Conservation (phyloP, 2,329 filamentous ascomycete species). For the Aspergillus japonicus region DNA sequence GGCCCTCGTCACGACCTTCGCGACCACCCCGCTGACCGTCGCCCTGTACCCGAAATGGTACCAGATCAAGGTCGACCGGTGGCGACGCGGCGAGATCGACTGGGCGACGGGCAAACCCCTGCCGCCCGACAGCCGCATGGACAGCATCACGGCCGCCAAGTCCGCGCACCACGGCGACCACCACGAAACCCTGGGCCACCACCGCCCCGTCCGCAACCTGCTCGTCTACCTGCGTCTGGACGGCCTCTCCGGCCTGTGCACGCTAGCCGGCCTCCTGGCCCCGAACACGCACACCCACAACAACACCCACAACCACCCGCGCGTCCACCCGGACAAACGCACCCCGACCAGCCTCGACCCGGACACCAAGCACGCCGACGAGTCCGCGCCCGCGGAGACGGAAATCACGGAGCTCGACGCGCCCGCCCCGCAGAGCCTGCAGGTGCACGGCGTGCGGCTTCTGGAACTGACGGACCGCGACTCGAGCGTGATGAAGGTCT, state of each 20-base stretch:
- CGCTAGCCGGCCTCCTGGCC: slow-evolving; percentile 77
- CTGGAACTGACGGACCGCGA: slow-evolving; percentile 87
- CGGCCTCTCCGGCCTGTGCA: slow-evolving; percentile 77
- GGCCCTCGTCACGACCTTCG: slow-evolving; percentile 82
- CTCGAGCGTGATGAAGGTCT: slow-evolving; percentile 92
- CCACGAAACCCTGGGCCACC: background rate
- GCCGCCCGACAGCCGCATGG: slow-evolving; percentile 42
- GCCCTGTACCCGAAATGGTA: slow-evolving; percentile 76
- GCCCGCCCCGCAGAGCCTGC: slow-evolving; percentile 49
- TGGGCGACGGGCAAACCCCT: slow-evolving; percentile 67
- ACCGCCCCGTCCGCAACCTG: slow-evolving; percentile 59
- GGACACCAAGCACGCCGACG: slow-evolving; percentile 24
- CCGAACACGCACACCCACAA: slow-evolving; percentile 35
- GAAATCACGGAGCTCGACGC: background rate
- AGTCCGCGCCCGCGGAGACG: slow-evolving; percentile 20
- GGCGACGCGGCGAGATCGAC: slow-evolving; percentile 84
- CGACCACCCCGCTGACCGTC: slow-evolving; percentile 74
- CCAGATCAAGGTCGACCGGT: slow-evolving; percentile 68
- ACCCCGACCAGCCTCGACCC: slow-evolving; percentile 18
- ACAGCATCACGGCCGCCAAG: slow-evolving; percentile 41
- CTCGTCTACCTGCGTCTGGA: slow-evolving; percentile 82
- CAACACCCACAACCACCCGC: slow-evolving; percentile 16
- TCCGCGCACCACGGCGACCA: slow-evolving; percentile 49
- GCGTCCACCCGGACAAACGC: slow-evolving; percentile 35
- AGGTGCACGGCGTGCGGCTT: slow-evolving; percentile 81